Conservation (phyloP, 2,329 filamentous ascomycete genomes). For the Aspergillus persii region DNA sequence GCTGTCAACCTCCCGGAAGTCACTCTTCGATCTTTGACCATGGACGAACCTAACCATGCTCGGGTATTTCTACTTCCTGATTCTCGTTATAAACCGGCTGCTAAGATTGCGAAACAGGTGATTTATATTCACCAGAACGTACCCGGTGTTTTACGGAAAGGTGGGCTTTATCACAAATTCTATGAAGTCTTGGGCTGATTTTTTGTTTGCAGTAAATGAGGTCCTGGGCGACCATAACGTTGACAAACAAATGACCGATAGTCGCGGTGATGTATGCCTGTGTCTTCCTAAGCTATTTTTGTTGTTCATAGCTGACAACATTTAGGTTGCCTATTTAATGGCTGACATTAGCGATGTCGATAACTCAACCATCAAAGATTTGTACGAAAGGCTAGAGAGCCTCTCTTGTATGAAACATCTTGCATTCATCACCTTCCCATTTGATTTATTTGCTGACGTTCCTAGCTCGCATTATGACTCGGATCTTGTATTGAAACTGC, state of each 20-base stretch:
- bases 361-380: slow-evolving; percentile 75
- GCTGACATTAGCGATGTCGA: slow-evolving; percentile 91
- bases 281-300: neutral
- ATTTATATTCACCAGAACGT: slow-evolving; percentile 98
- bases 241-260: slow-evolving; percentile 98
- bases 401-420: slow-evolving; percentile 67
- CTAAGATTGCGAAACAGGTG: slow-evolving; percentile 50
- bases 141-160: slow-evolving; percentile 85
- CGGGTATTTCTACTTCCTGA: slow-evolving; percentile 54
- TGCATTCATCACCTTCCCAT: neutral
- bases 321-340: slow-evolving; percentile 86
- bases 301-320: slow-evolving; percentile 12
- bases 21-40: slow-evolving; percentile 79
- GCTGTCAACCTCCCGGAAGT: slow-evolving; percentile 98
- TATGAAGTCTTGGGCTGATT: slow-evolving; percentile 11
- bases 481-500: slow-evolving; percentile 41
- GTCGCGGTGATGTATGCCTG: slow-evolving; percentile 72
- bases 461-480: slow-evolving; percentile 47
- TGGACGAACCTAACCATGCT: slow-evolving; percentile 85
- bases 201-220: slow-evolving; percentile 69
- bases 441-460: neutral
- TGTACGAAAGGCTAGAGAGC: slow-evolving; percentile 78
- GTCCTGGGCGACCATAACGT: slow-evolving; percentile 95
- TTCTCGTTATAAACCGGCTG: neutral
- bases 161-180: slow-evolving; percentile 40